Base-by-base conservation (phyloP, 768 basidiomycete species). In the Suillus decipiens region DNA sequence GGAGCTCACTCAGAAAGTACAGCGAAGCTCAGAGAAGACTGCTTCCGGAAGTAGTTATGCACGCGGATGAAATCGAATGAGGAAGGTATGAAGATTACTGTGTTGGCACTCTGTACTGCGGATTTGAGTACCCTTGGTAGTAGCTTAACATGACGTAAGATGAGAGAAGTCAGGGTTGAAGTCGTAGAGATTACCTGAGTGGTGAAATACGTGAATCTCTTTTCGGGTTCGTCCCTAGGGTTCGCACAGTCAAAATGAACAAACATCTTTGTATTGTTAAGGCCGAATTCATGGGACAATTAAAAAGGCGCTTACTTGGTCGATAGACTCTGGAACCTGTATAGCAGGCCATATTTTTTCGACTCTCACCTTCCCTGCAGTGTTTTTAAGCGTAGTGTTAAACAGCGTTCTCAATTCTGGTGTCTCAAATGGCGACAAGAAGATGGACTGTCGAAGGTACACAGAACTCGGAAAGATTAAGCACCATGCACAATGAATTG, bases 11-110 rank as follows among this genome's bases (percentile, higher is more conserved):
- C 97, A 2, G 95, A 97, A 56, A 99, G 86, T 33, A 96, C 86
- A 4, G 90, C 78, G 72, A 91, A 96, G 1, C 87, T 84, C 39
- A 92, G 81, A 17, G 86, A 85, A 12, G 83, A 79, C 63, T 83
- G 78, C 74, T 92, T 93, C 60, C 87, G 84, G 78, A 98, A 88
- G 76, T 93, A 81, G 64, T 95, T 95, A 63, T 92, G 90, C 10
- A 99, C 81, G 24, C 95, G 86, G 62, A 98, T 92, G 72, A 96
- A 99, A 77, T 99, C 97, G 73, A 96, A 96, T 59, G 96, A 98
- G 0, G 94, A 96, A 0, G 97, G 95, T 19, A 99, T 80, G 73
- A 98, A 92, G 66, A 99, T 82, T 58, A 89, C 83, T 0, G 95
- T 95, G 72, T 95, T 94, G 33, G 86, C 81, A 67, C 95, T 93